Percentiles rank a stretch among this genome's conserved stretches.
Conservation (phyloP, 2,329 filamentous ascomycete species). For the Talaromyces sp. region DNA sequence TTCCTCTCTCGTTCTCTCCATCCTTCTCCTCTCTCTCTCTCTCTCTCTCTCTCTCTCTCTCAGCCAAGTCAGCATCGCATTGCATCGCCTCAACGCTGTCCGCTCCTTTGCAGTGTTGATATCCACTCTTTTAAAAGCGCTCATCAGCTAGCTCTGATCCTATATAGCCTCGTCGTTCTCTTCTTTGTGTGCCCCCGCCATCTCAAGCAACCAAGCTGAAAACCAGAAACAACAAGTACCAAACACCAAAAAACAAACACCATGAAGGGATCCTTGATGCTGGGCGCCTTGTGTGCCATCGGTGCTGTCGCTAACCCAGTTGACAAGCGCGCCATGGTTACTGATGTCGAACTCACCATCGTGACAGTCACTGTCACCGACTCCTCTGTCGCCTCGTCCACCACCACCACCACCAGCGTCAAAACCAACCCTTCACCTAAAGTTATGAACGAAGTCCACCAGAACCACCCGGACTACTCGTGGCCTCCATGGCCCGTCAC, state of each 20-base stretch:
- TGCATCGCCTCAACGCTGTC: slow-evolving; percentile 5
- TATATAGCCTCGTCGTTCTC: neutral
- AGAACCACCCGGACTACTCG: neutral
- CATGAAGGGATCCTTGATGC: slow-evolving; percentile 8
- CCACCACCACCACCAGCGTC: neutral
- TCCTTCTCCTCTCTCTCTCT: neutral
- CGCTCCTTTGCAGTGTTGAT: slow-evolving; percentile 11
- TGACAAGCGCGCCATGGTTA: slow-evolving; percentile 8
- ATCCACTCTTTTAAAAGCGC: slow-evolving; percentile 5
- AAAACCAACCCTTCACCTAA: neutral
- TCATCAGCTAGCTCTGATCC: slow-evolving; percentile 4
- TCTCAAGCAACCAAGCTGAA: neutral
- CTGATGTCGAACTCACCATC: slow-evolving; percentile 7
- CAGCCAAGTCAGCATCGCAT: neutral
- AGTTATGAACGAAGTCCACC: slow-evolving; percentile 1
- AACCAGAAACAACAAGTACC: no score
- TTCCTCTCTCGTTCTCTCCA: neutral
- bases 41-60: neutral
- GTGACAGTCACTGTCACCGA: slow-evolving; percentile 11
- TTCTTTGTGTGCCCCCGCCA: slow-evolving; percentile 4
- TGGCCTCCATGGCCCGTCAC: slow-evolving; percentile 3
- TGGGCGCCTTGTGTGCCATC: slow-evolving; percentile 9
- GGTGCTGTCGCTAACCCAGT: slow-evolving; percentile 8
- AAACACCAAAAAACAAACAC: neutral
- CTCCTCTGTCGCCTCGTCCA: neutral